Evolutionary conservation across 768 basidiomycete species (phyloP), one percentile per base, ranked within the genome.

Genomic region (Agaricus blazei): DNA sequence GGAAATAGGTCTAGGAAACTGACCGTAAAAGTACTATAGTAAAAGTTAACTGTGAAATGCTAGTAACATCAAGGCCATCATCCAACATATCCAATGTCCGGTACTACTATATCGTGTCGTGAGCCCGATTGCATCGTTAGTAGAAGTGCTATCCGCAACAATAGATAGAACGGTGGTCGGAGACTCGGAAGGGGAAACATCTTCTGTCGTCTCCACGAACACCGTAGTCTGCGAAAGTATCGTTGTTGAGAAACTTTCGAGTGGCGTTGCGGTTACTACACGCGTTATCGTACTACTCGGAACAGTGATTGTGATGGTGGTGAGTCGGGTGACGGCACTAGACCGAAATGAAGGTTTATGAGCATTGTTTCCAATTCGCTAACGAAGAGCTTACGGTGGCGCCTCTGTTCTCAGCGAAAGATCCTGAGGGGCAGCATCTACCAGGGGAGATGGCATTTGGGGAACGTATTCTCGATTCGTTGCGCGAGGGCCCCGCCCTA

Each of bases 211-310:
- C 38, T 48, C 45, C 3, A 27, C 40, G 26, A 48, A 23, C 11
- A 55, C 47, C 29, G 42, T 43, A 3, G 54, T 55, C 9, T 24
- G n/a, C 6, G 51, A 26, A 6, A 9, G 28, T 29, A 14, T 41
- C 12, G 51, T 48, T 15, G 37, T 26, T 28, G 34, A 24, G 8
- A 48, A 7, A 7, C 37, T 31, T n/a, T 34, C 29, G 8, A 37
- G 15, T 11, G 52, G 36, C 11, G 37, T 54, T 26, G 27, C 26
- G 0, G 54, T 55, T 19, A 42, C 7, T 24, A 38, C 48, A 19
- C 14, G 40, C 24, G 54, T 55, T 31, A 47, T 48, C n/a, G 54
- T 55, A 23, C 54, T 55, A 48, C 47, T 48, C 15, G 53, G 53
- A 23, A 54, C 45, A 9, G 29, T 48, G 15, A 29, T 38, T 15